Percentiles rank a stretch among this genome's conserved stretches.
These are phyloP conservation scores for Tulasnella sp. DNA, from an alignment of 768 basidiomycete species.

Conservation along the genomic window DNA sequence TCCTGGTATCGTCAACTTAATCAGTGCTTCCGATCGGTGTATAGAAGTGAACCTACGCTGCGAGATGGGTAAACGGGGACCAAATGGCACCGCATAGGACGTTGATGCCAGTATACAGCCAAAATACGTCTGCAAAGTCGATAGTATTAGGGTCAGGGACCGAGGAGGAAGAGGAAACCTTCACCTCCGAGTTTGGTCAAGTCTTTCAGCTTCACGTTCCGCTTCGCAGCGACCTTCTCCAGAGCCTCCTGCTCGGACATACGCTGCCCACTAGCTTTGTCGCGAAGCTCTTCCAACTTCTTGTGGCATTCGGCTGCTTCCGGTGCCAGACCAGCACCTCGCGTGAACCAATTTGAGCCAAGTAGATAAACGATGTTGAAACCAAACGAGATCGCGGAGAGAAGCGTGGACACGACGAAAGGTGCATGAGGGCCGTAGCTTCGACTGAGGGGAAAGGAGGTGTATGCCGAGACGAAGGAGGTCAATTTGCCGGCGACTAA, in stretches of 20 bases:
- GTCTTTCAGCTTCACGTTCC: constrained; percentile 45
- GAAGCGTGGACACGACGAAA: constrained; percentile 52
- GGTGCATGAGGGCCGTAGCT: constrained; percentile 56
- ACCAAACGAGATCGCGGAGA: constrained; percentile 52
- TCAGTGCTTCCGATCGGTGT: neutral
- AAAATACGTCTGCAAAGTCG: constrained; percentile 27
- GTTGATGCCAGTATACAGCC: constrained; percentile 55
- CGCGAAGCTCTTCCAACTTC: constrained; percentile 27
- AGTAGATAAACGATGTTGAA: constrained; percentile 57
- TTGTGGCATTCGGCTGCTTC: constrained; percentile 47
- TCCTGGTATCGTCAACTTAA: constrained; percentile 31
- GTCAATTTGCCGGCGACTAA: constrained; percentile 70
- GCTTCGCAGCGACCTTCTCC: constrained; percentile 53
- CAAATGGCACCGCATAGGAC: constrained; percentile 64
- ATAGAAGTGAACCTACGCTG: constrained; percentile 39
- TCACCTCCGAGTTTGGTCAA: constrained; percentile 62
- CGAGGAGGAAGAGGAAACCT: constrained; percentile 30
- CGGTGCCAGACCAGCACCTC: constrained; percentile 45
- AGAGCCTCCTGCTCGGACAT: constrained; percentile 47
- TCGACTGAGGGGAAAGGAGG: constrained; percentile 64
- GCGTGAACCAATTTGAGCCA: constrained; percentile 51
- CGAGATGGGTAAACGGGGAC: constrained; percentile 66
- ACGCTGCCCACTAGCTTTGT: constrained; percentile 23
- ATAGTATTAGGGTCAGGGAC: constrained; percentile 11
- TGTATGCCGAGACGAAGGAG: constrained; percentile 61